A percentile compares a stretch with the other conserved stretches of the same genome.
phyloP scores from a whole-genome alignment of 139 green algal species.

The Chlamydomonas applanata region DNA sequence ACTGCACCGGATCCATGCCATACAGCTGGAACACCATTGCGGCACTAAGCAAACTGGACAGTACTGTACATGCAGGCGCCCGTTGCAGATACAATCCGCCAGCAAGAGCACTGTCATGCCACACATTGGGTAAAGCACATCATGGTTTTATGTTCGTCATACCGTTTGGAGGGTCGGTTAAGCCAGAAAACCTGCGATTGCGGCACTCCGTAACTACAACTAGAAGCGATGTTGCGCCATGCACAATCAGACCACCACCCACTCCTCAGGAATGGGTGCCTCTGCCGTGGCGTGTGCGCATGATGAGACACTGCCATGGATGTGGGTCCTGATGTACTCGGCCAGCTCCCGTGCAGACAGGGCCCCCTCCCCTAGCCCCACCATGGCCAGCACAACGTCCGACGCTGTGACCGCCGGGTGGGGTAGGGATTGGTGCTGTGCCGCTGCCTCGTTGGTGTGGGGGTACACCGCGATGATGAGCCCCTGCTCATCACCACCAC shows the following conservation, averaged over 20 bases:
- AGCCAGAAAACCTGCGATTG: neutral
- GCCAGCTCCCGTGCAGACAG: neutral
- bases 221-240: neutral
- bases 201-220: neutral
- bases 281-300: neutral
- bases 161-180: neutral
- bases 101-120: neutral
- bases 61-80: too few species aligned
- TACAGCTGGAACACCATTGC: too few species aligned
- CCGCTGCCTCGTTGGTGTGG: too few species aligned
- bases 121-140: too few species aligned
- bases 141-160: too few species aligned
- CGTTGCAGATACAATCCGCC: neutral
- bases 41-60: too few species aligned
- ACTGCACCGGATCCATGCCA: too few species aligned
- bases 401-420: neutral
- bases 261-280: neutral
- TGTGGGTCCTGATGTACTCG: neutral
- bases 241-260: neutral
- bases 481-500: neutral
- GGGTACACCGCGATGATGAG: too few species aligned
- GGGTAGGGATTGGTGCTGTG: neutral
- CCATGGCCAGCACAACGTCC: neutral
- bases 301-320: conserved; percentile 4
- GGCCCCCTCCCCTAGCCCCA: neutral